These are phyloP conservation scores for Theobroma grandiflorum DNA, from an alignment of 441 rosid species.

Conservation along the genomic window DNA sequence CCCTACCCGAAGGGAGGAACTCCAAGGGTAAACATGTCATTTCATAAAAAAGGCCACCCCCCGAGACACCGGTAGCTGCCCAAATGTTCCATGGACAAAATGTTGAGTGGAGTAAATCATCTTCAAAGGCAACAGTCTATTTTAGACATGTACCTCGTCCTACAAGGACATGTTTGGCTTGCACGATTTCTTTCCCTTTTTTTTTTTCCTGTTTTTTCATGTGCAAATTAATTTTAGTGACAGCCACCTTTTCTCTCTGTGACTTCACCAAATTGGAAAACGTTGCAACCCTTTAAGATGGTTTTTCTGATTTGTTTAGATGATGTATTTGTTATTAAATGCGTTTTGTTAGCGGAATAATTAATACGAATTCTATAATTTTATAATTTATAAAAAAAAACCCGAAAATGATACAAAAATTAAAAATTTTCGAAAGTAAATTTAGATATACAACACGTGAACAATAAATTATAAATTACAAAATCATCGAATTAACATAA, in stretches of 20 bases:
- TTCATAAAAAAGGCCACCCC: neutral
- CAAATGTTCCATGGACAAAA: conserved; percentile 35
- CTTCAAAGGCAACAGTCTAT: conserved; percentile 17
- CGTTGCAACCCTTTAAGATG: too few relatives aligned
- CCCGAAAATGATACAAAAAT: too few relatives aligned
- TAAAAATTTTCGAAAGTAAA: too few relatives aligned
- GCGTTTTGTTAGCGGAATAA: too few relatives aligned
- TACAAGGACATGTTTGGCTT: conserved; percentile 29
- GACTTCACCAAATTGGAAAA: too few relatives aligned
- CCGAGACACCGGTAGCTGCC: conserved; percentile 21
- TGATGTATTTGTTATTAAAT: too few relatives aligned
- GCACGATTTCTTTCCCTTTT: neutral
- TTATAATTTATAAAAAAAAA: too few relatives aligned
- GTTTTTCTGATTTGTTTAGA: too few relatives aligned
- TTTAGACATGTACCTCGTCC: neutral
- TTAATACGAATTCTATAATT: too few relatives aligned
- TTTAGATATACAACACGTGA: neutral
- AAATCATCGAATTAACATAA: too few relatives aligned
- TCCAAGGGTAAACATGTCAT: conserved; percentile 14
- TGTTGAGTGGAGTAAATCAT: conserved; percentile 31
- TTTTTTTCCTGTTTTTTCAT: conserved; percentile 8
- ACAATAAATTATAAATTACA: neutral
- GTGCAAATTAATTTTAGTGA: conserved; percentile 1
- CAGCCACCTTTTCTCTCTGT: too few relatives aligned
- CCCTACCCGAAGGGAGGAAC: neutral